phyloP scores from a whole-genome alignment of 768 basidiomycete species.

The Termitomyces sp. region DNA sequence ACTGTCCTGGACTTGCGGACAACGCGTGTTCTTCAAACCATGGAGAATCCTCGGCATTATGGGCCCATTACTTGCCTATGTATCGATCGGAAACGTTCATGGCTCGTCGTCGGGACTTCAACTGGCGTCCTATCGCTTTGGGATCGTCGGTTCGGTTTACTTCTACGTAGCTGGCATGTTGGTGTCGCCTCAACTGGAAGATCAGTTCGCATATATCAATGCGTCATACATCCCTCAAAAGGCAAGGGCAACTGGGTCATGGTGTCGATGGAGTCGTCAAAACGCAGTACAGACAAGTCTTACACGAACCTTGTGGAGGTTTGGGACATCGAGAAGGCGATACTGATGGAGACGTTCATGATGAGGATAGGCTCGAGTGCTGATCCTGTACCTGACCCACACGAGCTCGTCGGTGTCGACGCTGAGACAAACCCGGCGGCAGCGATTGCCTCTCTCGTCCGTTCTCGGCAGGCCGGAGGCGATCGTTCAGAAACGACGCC shows the following conservation, averaged over 20 bases:
- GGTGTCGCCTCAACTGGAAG: conserved; percentile 48
- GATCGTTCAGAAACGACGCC: conserved; percentile 20
- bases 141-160: conserved; percentile 92
- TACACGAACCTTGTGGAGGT: conserved; percentile 68
- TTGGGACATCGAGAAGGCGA: conserved; percentile 86
- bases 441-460: conserved; percentile 79
- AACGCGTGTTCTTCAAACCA: conserved; percentile 68
- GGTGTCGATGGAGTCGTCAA: conserved; percentile 64
- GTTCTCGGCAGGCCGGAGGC: conserved; percentile 43
- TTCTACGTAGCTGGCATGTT: conserved; percentile 84
- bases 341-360: conserved; percentile 75
- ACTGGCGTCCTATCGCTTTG: conserved; percentile 84
- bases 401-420: conserved; percentile 44
- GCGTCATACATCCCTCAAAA: conserved; percentile 77
- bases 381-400: conserved; percentile 49
- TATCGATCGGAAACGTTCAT: conserved; percentile 76
- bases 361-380: conserved; percentile 44
- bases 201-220: conserved; percentile 63
- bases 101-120: conserved; percentile 87
- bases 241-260: conserved; percentile 90
- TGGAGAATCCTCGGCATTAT: conserved; percentile 81
- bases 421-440: conserved; percentile 62
- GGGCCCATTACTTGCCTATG: conserved; percentile 87
- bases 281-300: conserved; percentile 33
- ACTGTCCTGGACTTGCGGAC: conserved; percentile 79